These are phyloP conservation scores for Nyssa sinensis DNA, from an alignment of 148 eudicot genomes.

Conservation along the genomic window DNA sequence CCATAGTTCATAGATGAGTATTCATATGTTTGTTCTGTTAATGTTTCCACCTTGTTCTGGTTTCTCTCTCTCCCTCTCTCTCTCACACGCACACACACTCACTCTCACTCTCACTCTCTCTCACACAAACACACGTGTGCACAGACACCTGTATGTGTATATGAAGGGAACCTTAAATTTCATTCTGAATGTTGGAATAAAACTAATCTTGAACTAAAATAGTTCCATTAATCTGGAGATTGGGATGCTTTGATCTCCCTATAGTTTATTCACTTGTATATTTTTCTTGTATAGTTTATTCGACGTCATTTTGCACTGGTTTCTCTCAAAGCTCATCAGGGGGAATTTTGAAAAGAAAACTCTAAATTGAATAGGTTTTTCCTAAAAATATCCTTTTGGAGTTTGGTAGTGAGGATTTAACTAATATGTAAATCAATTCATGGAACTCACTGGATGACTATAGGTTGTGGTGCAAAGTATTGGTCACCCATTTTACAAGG, in stretches of 20 bases:
- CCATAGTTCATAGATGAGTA: background rate
- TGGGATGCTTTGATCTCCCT: background rate
- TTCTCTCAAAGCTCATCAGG: too few species aligned
- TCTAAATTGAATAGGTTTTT: background rate
- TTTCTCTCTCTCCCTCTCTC: background rate
- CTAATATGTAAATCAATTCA: background rate
- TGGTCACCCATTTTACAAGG: background rate
- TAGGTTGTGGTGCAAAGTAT: background rate
- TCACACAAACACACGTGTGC: too few species aligned
- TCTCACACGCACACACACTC: background rate
- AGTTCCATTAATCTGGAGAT: background rate
- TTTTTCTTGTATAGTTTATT: slow-evolving; percentile 1
- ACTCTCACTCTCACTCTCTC: background rate
- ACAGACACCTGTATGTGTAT: background rate
- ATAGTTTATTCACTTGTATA: background rate
- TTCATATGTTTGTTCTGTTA: background rate
- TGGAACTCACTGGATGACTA: background rate
- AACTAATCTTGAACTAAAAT: background rate
- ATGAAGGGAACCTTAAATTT: background rate
- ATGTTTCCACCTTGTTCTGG: background rate
- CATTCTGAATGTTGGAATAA: background rate
- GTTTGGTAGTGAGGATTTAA: background rate
- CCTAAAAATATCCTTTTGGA: background rate
- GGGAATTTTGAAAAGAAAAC: background rate
- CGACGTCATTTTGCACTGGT: background rate